Evolutionary conservation across 176 grass and related monocot species (phyloP), one percentile per base, ranked within the genome.

Genomic region (Raddia guianensis): DNA sequence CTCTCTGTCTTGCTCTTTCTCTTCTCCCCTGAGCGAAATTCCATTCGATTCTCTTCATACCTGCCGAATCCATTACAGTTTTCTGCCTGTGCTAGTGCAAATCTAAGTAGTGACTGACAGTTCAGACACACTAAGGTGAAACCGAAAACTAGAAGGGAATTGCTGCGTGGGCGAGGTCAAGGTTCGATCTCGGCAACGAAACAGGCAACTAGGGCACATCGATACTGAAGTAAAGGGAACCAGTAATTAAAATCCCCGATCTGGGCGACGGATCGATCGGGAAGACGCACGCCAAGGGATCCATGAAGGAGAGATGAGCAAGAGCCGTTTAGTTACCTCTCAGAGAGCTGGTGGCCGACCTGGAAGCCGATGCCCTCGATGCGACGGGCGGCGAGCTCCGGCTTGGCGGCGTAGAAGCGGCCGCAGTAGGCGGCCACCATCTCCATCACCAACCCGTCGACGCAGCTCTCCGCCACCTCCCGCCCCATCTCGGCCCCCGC

Each of bases 291-390:
- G 21, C 7, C 35, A 72, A 7, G 43, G 60, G 79, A 81, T 81
- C 78, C 66, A 63, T 6, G 42, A 20, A 37, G 8, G 58, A 51
- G 44, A 21, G 49, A 59, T 60, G 12, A 58, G 49, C 0, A 44
- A 21, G 50, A 51, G 27, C 55, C 2, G 45, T 78, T 46, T 55
- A 1, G 42, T 32, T 89, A 98, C 95, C 95, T 92, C 82, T 98
- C 92, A 32, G 92, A 86, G 48, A 98, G 90, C 82, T 98, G 96
- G 73, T 93, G 92, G 49, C 96, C 96, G 12, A 98, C 96, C 85
- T 95, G 92, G 87, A 91, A 98, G 37, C 96, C 96, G 68, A 98
- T 95, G 79, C 90, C 86, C 77, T 95, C 96, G 85, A 98, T 98
- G 74, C 96, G 96, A 72, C 90, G 92, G 65, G 92, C 92, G 27